Evolutionary conservation across 2,329 filamentous ascomycete species (phyloP).

Genomic region (Cladosporium halotolerans): DNA sequence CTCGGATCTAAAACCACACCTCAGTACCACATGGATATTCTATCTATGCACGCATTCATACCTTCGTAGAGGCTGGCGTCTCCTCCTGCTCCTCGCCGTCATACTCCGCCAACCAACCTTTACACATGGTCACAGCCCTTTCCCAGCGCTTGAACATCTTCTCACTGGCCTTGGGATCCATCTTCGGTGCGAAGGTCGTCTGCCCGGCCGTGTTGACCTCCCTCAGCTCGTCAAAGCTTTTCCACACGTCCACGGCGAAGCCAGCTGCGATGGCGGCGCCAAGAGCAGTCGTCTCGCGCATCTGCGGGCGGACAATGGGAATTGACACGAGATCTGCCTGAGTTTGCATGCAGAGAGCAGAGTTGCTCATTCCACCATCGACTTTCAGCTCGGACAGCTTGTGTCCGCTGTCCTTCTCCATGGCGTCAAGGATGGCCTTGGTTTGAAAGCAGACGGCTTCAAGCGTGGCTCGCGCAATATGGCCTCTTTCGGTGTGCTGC

Average conservation of each 20-base stretch:
- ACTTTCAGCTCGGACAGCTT: conserved; percentile 70
- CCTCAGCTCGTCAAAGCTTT: conserved; percentile 64
- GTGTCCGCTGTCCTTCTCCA: conserved; percentile 79
- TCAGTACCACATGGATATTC: not conserved
- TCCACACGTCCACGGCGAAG: conserved; percentile 76
- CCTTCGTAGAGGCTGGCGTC: conserved; percentile 4
- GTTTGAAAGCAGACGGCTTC: conserved; percentile 92
- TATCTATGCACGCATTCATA: conserved; percentile 3
- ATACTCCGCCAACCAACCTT: conserved; percentile 58
- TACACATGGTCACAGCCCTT: conserved; percentile 72
- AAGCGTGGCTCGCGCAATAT: conserved; percentile 82
- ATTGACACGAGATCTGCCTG: conserved; percentile 83
- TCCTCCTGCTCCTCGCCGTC: conserved; percentile 20
- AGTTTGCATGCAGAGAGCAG: conserved; percentile 82
- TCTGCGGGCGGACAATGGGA: conserved; percentile 73
- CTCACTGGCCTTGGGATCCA: conserved; percentile 50
- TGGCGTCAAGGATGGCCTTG: conserved; percentile 83
- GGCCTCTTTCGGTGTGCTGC: conserved; percentile 72
- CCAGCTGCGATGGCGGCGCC: conserved; percentile 85
- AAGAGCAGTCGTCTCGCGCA: conserved; percentile 86
- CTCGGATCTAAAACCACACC: not conserved
- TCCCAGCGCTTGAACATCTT: conserved; percentile 66
- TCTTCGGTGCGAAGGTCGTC: conserved; percentile 63
- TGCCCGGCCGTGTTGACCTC: conserved; percentile 65
- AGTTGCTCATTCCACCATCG: conserved; percentile 85